phyloP scores from a whole-genome alignment of 257 asterid species.

The Apocynum venetum region DNA sequence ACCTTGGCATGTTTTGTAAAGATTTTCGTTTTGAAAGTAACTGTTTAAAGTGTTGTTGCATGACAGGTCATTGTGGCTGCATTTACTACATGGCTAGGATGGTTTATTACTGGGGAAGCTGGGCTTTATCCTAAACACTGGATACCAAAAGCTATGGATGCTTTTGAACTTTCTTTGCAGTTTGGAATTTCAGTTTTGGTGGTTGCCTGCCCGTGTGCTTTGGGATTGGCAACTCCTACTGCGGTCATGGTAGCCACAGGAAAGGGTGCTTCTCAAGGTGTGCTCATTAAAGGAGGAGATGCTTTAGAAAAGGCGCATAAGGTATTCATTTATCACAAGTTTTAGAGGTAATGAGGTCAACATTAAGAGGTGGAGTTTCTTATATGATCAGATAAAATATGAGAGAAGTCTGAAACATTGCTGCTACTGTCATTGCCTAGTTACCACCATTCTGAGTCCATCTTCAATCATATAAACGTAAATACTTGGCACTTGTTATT shows the following conservation, averaged over 20 bases:
- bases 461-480: background rate
- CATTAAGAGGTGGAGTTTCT: background rate
- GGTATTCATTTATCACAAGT: conserved; percentile 32
- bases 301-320: conserved; percentile 94
- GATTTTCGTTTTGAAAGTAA: background rate
- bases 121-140: conserved; percentile 67
- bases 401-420: background rate
- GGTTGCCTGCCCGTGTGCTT: conserved; percentile 98
- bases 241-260: conserved; percentile 99
- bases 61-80: conserved; percentile 79
- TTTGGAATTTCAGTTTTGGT: conserved; percentile 90
- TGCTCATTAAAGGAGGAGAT: conserved; percentile 90
- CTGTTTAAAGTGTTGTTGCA: conserved; percentile 2
- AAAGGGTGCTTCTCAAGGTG: conserved; percentile 95
- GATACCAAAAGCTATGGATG: conserved; percentile 85
- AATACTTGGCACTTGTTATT: background rate
- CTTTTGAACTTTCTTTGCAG: conserved; percentile 90
- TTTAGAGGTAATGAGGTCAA: background rate
- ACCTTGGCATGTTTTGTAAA: background rate
- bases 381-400: background rate
- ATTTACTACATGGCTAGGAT: conserved; percentile 73
- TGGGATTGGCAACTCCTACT: conserved; percentile 96
- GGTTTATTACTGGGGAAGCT: conserved; percentile 75
- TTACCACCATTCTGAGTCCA: background rate
- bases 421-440: background rate